Conservation (phyloP, 768 basidiomycete genomes). For the Leucocoprinus sp. region DNA sequence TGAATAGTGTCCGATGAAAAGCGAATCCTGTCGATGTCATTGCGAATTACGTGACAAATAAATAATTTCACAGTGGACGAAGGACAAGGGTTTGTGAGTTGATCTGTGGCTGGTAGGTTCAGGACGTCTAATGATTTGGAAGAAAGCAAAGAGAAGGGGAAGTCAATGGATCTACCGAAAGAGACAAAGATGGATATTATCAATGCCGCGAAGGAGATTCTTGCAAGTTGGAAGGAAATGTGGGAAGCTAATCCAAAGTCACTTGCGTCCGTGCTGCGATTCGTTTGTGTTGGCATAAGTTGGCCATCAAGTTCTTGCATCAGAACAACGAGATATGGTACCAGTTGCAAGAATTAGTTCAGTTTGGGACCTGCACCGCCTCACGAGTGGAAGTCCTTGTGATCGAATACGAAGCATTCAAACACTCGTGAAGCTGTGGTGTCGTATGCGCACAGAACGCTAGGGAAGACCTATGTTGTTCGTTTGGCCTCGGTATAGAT, state of each 20-base stretch:
- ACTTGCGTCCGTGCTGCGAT: conserved; percentile 64
- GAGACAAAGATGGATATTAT: conserved; percentile 49
- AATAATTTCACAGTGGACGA: conserved; percentile 73
- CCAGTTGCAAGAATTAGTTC: conserved; percentile 52
- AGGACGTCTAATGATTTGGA: conserved; percentile 36
- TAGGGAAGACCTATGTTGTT: conserved; percentile 67
- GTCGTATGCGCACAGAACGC: conserved; percentile 56
- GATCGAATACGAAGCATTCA: conserved; percentile 37
- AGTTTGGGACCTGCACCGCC: conserved; percentile 65
- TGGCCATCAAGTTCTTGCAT: conserved; percentile 46
- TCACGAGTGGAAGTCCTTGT: conserved; percentile 47
- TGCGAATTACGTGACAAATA: conserved; percentile 56
- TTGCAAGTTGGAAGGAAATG: conserved; percentile 62
- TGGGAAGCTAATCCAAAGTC: conserved; percentile 76
- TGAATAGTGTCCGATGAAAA: conserved; percentile 38
- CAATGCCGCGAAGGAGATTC: conserved; percentile 54
- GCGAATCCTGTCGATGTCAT: conserved; percentile 71
- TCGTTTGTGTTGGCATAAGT: conserved; percentile 63
- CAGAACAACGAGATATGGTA: conserved; percentile 62
- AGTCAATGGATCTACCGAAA: conserved; percentile 20
- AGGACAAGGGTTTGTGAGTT: conserved; percentile 75
- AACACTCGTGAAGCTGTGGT: conserved; percentile 54
- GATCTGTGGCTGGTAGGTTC: conserved; percentile 74
- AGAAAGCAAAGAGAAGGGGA: conserved; percentile 27
- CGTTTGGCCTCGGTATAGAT: conserved; percentile 69